These are phyloP conservation scores for Lachnellula occidentalis DNA, from an alignment of 2,329 filamentous ascomycete genomes.

Conservation along the genomic window DNA sequence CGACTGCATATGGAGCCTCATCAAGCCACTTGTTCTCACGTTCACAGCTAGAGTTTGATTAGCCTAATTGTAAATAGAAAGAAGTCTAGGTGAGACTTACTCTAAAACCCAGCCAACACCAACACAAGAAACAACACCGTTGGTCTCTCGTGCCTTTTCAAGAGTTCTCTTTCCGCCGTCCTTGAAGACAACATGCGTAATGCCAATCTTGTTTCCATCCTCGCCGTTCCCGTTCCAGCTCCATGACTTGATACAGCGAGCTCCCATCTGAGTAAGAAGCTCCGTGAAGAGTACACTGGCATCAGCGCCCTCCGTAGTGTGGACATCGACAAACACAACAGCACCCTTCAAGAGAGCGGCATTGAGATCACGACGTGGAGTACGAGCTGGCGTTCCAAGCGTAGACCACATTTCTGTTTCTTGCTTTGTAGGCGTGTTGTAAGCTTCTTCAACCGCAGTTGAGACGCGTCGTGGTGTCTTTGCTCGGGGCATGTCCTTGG, in stretches of 20 bases:
- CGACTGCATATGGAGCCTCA: slow-evolving; percentile 63
- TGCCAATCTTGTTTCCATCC: slow-evolving; percentile 52
- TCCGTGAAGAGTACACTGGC: slow-evolving; percentile 78
- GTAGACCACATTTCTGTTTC: slow-evolving; percentile 49
- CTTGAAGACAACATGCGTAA: slow-evolving; percentile 88
- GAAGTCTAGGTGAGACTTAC: slow-evolving; percentile 46
- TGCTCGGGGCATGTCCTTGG: slow-evolving; percentile 32
- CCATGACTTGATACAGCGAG: slow-evolving; percentile 72
- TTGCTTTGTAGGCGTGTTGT: slow-evolving; percentile 37
- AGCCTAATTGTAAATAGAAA: slow-evolving; percentile 26
- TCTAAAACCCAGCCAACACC: slow-evolving; percentile 86
- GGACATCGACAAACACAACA: slow-evolving; percentile 77
- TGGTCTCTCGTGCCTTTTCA: slow-evolving; percentile 69
- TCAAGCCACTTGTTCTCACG: slow-evolving; percentile 72
- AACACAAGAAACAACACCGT: slow-evolving; percentile 76
- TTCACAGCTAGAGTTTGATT: slow-evolving; percentile 54
- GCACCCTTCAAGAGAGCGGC: slow-evolving; percentile 58
- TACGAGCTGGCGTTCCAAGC: slow-evolving; percentile 50
- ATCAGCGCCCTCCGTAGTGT: slow-evolving; percentile 75
- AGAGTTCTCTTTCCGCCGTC: slow-evolving; percentile 76
- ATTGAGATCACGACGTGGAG: slow-evolving; percentile 49
- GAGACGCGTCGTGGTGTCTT: slow-evolving; percentile 18
- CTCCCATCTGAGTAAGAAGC: slow-evolving; percentile 74
- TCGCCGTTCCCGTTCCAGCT: slow-evolving; percentile 50
- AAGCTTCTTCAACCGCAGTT: slow-evolving; percentile 12